Percentiles rank a stretch among this genome's conserved stretches.
These are phyloP conservation scores for Helminthosporium solani DNA, from an alignment of 2,329 filamentous ascomycete species.

Conservation along the genomic window DNA sequence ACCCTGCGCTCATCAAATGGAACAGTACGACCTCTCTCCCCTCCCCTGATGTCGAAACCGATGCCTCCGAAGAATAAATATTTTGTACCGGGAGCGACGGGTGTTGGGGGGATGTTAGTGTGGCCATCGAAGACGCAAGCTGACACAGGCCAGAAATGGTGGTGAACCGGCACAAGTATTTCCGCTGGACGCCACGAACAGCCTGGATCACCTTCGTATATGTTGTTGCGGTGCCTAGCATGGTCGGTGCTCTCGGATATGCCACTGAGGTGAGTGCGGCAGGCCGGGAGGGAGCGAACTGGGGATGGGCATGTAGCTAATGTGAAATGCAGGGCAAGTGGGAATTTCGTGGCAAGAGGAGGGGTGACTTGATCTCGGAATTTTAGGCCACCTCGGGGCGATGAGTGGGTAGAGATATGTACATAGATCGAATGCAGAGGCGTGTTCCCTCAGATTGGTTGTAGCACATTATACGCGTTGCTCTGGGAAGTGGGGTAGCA, in stretches of 20 bases:
- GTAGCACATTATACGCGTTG: neutral
- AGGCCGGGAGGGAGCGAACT: conserved; percentile 8
- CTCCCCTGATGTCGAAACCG: conserved; percentile 20
- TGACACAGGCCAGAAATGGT: conserved; percentile 65
- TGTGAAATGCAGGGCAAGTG: conserved; percentile 69
- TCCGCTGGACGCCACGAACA: conserved; percentile 86
- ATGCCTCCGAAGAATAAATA: neutral
- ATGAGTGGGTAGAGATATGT: neutral
- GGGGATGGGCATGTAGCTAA: conserved; percentile 9
- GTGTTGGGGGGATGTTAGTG: too few relatives aligned
- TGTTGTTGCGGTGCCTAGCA: conserved; percentile 68
- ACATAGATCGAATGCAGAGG: neutral
- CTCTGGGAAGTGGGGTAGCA: too few relatives aligned
- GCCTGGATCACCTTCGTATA: conserved; percentile 79
- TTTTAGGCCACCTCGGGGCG: conserved; percentile 52
- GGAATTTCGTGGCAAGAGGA: conserved; percentile 82
- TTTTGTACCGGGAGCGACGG: too few relatives aligned
- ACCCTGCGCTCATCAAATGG: conserved; percentile 60
- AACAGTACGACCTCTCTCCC: conserved; percentile 48
- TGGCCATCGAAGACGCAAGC: conserved; percentile 2
- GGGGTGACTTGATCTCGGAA: conserved; percentile 80
- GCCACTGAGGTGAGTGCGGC: conserved; percentile 71
- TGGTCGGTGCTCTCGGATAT: conserved; percentile 72
- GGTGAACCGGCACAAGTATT: conserved; percentile 86
- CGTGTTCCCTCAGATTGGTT: neutral